These are phyloP conservation scores for Diaporthe eres DNA, from an alignment of 2,329 filamentous ascomycete genomes.

Conservation along the genomic window DNA sequence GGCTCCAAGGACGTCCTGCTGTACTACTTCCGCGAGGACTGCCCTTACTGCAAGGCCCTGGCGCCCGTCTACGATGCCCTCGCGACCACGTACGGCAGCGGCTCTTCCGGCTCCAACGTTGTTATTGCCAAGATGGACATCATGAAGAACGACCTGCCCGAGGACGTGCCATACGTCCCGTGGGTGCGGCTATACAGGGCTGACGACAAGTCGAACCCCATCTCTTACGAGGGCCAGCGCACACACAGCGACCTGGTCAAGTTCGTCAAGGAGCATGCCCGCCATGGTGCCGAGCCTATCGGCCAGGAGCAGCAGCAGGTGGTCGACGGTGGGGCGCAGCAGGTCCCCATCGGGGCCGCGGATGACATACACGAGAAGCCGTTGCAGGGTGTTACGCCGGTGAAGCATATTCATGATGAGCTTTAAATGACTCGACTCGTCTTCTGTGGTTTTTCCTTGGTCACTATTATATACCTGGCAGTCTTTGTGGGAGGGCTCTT, in stretches of 20 bases:
- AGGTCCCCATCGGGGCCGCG: conserved; percentile 62
- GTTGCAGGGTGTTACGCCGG: conserved; percentile 32
- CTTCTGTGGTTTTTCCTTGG: not conserved
- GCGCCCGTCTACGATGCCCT: conserved; percentile 97
- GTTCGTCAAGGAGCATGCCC: conserved; percentile 96
- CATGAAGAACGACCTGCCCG: conserved; percentile 94
- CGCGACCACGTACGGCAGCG: conserved; percentile 80
- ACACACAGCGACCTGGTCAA: conserved; percentile 91
- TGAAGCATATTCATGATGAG: conserved; percentile 74
- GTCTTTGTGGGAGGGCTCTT: not conserved
- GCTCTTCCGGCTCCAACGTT: conserved; percentile 85
- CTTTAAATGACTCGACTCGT: conserved; percentile 68
- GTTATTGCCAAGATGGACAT: conserved; percentile 98
- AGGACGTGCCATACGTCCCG: conserved; percentile 97
- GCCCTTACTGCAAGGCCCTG: conserved; percentile 98
- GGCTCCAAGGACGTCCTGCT: conserved; percentile 96
- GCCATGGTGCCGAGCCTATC: conserved; percentile 81
- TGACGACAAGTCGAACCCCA: conserved; percentile 84
- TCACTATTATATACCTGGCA: conserved; percentile 9
- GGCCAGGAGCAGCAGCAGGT: conserved; percentile 70
- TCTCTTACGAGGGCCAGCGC: conserved; percentile 90
- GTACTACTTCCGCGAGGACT: conserved; percentile 99
- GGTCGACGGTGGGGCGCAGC: conserved; percentile 62
- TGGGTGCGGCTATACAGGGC: conserved; percentile 99
- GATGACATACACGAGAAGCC: conserved; percentile 62